phyloP scores from a whole-genome alignment of 345 rosid genomes.

The Raphanus sativus region DNA sequence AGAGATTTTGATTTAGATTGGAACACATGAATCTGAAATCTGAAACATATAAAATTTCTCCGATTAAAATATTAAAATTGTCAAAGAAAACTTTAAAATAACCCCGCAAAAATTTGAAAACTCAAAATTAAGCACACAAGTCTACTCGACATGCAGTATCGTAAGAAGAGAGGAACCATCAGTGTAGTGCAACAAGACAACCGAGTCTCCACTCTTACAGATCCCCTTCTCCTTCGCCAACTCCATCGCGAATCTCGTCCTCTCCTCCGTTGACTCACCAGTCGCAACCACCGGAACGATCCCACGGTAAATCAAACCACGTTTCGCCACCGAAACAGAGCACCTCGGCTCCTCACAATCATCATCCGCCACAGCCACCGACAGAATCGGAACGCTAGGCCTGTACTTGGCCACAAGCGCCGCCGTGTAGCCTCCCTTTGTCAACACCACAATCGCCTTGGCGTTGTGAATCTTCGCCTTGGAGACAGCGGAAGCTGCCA shows the following conservation, averaged over 20 bases:
- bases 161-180: slow-evolving; percentile 54
- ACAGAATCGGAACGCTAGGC: slow-evolving; percentile 60
- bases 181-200: slow-evolving; percentile 53
- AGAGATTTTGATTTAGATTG: background rate
- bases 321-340: slow-evolving; percentile 55
- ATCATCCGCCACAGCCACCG: slow-evolving; percentile 54
- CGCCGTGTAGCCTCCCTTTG: slow-evolving; percentile 63
- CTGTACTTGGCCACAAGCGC: slow-evolving; percentile 62
- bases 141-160: slow-evolving; percentile 46
- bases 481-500: slow-evolving; percentile 61
- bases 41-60: background rate
- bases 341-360: slow-evolving; percentile 51
- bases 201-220: slow-evolving; percentile 50
- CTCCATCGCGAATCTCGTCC: slow-evolving; percentile 45
- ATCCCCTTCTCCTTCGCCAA: slow-evolving; percentile 51
- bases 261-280: slow-evolving; percentile 55
- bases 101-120: background rate
- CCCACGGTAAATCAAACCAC: slow-evolving; percentile 60
- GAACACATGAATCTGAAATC: background rate
- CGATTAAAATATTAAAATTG: background rate
- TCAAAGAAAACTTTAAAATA: background rate
- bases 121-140: background rate
- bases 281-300: slow-evolving; percentile 50
- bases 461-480: slow-evolving; percentile 49
- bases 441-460: slow-evolving; percentile 56